Percentiles rank a stretch among this genome's conserved stretches.
Evolutionary conservation across 768 basidiomycete genomes (phyloP).

Genomic region (Chalciporus pseudorubinellus): DNA sequence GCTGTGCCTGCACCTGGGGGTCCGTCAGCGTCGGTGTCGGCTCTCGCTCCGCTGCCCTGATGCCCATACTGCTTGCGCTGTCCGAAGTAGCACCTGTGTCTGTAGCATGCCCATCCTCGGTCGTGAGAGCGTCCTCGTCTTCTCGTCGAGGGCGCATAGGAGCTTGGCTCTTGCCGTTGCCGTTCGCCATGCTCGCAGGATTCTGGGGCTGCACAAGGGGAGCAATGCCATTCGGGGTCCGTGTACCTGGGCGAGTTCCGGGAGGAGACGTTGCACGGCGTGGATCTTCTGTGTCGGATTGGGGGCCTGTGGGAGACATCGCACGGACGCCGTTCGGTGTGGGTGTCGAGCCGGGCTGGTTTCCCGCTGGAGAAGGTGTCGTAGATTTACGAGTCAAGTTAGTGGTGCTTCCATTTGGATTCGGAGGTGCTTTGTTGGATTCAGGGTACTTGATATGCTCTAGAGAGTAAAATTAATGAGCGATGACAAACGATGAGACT

Average conservation of each 20-base stretch:
- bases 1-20: conserved; percentile 31
- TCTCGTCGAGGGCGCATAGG: conserved; percentile 50
- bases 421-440: conserved; percentile 43
- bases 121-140: conserved; percentile 37
- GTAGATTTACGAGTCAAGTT: conserved; percentile 48
- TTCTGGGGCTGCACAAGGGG: conserved; percentile 9
- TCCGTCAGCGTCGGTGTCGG: conserved; percentile 58
- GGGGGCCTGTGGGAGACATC: conserved; percentile 58
- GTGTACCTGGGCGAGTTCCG: conserved; percentile 41
- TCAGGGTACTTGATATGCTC: conserved; percentile 95
- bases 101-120: conserved; percentile 50
- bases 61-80: conserved; percentile 19
- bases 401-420: conserved; percentile 24
- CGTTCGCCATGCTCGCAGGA: conserved; percentile 6
- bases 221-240: conserved; percentile 33
- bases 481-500: not conserved
- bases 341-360: conserved; percentile 29
- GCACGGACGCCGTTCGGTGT: conserved; percentile 44
- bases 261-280: conserved; percentile 69
- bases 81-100: conserved; percentile 50
- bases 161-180: conserved; percentile 48
- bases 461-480: conserved; percentile 28
- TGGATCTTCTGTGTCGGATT: conserved; percentile 51
- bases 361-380: conserved; percentile 31
- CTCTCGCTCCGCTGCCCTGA: conserved; percentile 43